phyloP scores from a whole-genome alignment of 768 basidiomycete species.

The Boletus reticulatus region DNA sequence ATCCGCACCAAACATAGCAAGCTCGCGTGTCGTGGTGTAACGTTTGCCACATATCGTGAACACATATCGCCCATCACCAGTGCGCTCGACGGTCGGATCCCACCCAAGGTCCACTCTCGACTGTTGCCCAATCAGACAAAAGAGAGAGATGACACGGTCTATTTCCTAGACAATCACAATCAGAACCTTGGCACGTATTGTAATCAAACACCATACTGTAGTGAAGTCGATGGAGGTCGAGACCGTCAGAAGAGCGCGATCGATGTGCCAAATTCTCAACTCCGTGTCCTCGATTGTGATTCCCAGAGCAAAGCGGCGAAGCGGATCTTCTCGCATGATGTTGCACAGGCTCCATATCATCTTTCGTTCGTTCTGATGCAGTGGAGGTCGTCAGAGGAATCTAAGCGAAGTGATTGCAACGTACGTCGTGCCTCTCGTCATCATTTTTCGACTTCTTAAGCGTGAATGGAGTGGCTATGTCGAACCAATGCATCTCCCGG shows the following conservation, averaged over 20 bases:
- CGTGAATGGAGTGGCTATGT: slow-evolving; percentile 8
- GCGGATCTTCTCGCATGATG: slow-evolving; percentile 28
- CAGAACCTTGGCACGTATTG: background rate
- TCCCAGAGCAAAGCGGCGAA: slow-evolving; percentile 25
- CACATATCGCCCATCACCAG: background rate
- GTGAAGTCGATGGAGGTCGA: background rate
- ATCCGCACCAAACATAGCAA: background rate
- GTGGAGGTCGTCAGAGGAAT: background rate
- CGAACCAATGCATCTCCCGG: slow-evolving; percentile 3
- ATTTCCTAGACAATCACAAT: slow-evolving; percentile 1
- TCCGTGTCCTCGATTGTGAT: slow-evolving; percentile 25
- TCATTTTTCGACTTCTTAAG: background rate
- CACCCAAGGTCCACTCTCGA: background rate
- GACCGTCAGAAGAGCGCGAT: background rate
- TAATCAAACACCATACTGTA: background rate
- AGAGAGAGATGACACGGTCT: slow-evolving; percentile 3
- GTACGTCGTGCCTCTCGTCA: background rate
- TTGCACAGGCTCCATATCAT: slow-evolving; percentile 27
- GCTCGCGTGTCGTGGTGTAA: background rate
- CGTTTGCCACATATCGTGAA: background rate
- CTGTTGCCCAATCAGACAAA: background rate
- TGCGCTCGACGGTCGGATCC: background rate
- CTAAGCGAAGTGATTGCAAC: background rate
- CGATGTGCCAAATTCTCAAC: slow-evolving; percentile 28
- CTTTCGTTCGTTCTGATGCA: slow-evolving; percentile 15